Evolutionary conservation across 2,329 filamentous ascomycete genomes (phyloP).

Genomic region (Ceratocystis albifundus): DNA sequence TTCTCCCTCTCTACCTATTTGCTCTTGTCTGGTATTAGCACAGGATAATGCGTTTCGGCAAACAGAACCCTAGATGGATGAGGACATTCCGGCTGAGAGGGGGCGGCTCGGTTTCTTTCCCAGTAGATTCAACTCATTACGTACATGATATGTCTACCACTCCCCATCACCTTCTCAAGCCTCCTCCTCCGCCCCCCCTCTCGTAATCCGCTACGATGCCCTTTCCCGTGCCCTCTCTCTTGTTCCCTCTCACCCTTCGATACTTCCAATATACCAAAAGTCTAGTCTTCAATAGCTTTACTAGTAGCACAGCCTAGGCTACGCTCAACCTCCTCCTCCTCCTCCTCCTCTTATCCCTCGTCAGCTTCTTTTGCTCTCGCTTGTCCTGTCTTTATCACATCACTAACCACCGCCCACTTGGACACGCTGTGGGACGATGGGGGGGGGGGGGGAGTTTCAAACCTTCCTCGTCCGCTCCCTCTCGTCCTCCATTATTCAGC

Average conservation of each 20-base stretch:
- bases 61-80: too few relatives aligned
- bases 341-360: neutral
- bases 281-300: neutral
- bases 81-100: too few relatives aligned
- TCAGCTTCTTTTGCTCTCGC: constrained; percentile 5
- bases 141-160: too few relatives aligned
- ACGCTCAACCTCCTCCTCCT: neutral
- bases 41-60: too few relatives aligned
- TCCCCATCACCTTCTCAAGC: too few relatives aligned
- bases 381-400: neutral
- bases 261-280: neutral
- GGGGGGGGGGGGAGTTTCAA: too few relatives aligned
- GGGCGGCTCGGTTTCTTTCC: too few relatives aligned
- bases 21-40: too few relatives aligned
- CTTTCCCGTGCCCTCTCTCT: neutral
- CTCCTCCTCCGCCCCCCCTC: neutral
- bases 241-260: neutral
- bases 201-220: neutral
- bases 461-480: neutral
- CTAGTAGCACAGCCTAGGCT: neutral
- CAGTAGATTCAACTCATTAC: too few relatives aligned
- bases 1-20: too few relatives aligned
- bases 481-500: neutral
- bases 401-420: neutral
- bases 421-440: too few relatives aligned